phyloP scores from a whole-genome alignment of 1,284 basidiomycete genomes.

The Meira nashicola region DNA sequence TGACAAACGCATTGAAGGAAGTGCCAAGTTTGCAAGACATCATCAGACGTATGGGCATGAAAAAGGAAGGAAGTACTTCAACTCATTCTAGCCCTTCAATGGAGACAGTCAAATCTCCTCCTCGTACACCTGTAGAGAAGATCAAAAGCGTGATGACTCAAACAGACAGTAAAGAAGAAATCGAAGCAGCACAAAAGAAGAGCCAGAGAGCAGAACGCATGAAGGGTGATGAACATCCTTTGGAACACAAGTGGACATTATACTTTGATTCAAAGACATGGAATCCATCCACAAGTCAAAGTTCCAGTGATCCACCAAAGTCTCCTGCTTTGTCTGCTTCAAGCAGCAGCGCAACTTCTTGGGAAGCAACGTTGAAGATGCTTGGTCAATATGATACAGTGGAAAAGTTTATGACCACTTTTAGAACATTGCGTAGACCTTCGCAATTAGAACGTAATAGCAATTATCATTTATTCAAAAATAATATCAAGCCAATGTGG shows the following conservation, averaged over 20 bases:
- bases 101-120: neutral
- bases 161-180: slow-evolving; percentile 14
- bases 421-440: slow-evolving; percentile 88
- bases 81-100: neutral
- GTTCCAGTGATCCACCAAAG: slow-evolving; percentile 20
- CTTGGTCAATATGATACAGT: slow-evolving; percentile 55
- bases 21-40: slow-evolving; percentile 47
- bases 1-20: slow-evolving; percentile 20
- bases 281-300: slow-evolving; percentile 10
- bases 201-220: neutral
- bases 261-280: slow-evolving; percentile 73
- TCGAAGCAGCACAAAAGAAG: slow-evolving; percentile 9
- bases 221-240: slow-evolving; percentile 59
- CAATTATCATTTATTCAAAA: slow-evolving; percentile 92
- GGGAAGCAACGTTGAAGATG: slow-evolving; percentile 37
- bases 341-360: slow-evolving; percentile 64
- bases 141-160: neutral
- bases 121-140: slow-evolving; percentile 5
- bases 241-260: slow-evolving; percentile 79
- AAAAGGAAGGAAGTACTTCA: slow-evolving; percentile 14
- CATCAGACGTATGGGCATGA: slow-evolving; percentile 36
- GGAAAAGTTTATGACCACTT: slow-evolving; percentile 84
- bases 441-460: slow-evolving; percentile 78
- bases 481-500: slow-evolving; percentile 87
- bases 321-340: slow-evolving; percentile 59